A percentile compares a stretch with the other conserved stretches of the same genome.
Evolutionary conservation across 192 early-diverging fungal genomes (phyloP).

Genomic region (Coemansia sp.): DNA sequence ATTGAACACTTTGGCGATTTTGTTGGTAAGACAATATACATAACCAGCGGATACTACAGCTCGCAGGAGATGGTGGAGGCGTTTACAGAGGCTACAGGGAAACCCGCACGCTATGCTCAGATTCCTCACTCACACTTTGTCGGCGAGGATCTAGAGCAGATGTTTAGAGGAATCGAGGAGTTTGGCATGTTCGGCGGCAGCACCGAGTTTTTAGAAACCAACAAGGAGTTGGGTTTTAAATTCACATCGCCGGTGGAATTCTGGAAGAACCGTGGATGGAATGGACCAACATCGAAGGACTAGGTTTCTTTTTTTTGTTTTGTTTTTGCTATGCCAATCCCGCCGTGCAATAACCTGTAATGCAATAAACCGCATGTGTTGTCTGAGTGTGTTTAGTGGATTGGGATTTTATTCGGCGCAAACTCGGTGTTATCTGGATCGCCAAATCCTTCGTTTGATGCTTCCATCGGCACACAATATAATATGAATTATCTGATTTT

Average conservation of each 20-base stretch:
- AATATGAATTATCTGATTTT: too few species aligned
- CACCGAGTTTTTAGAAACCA: constrained; percentile 25
- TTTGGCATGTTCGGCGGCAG: constrained; percentile 33
- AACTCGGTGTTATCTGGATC: too few species aligned
- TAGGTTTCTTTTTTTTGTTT: background rate
- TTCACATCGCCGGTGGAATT: constrained; percentile 28
- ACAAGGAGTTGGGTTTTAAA: constrained; percentile 20
- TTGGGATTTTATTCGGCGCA: background rate
- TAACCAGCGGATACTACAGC: constrained; percentile 35
- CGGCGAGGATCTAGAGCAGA: constrained; percentile 15
- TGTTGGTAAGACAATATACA: constrained; percentile 8
- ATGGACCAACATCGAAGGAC: constrained; percentile 51
- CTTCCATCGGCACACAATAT: too few species aligned
- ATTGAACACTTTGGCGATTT: constrained; percentile 35
- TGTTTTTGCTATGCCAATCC: too few species aligned
- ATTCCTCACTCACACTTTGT: constrained; percentile 17
- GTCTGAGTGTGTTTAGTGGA: too few species aligned
- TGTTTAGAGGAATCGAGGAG: constrained; percentile 32
- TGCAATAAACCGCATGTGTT: too few species aligned
- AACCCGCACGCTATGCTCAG: constrained; percentile 29
- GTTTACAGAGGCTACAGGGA: constrained; percentile 40
- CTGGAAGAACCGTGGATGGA: constrained; percentile 38
- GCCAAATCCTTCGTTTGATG: too few species aligned
- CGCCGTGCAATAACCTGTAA: too few species aligned
- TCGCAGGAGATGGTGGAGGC: constrained; percentile 37